phyloP scores from a whole-genome alignment of 164 flowering plant species.

The Piper longum region DNA sequence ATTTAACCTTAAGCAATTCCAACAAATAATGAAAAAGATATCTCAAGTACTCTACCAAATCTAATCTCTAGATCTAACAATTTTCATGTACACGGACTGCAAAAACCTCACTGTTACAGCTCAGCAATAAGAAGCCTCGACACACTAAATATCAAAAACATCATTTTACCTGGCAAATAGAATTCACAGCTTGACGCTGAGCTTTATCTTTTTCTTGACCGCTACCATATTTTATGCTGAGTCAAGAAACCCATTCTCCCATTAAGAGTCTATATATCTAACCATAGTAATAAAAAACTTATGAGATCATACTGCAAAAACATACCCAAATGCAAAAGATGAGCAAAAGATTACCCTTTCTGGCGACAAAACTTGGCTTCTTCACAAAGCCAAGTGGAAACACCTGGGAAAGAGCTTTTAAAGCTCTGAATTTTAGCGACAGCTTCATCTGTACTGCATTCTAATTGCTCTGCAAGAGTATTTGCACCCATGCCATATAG shows the following conservation, averaged over 20 bases:
- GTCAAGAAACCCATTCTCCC: constrained; percentile 85
- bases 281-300: neutral
- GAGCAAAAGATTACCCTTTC: constrained; percentile 46
- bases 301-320: neutral
- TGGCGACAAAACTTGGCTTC: constrained; percentile 59
- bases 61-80: no score
- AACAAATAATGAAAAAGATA: no score
- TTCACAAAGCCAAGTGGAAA: constrained; percentile 81
- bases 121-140: neutral
- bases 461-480: constrained; percentile 70
- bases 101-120: neutral
- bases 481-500: constrained; percentile 96
- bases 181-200: constrained; percentile 95
- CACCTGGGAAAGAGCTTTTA: constrained; percentile 75
- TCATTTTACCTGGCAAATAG: constrained; percentile 81
- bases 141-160: no score
- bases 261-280: constrained; percentile 70
- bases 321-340: neutral
- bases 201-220: constrained; percentile 85
- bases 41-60: no score
- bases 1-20: no score
- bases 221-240: constrained; percentile 70
- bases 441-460: constrained; percentile 74
- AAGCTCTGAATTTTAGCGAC: constrained; percentile 66
- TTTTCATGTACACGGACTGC: neutral